A percentile compares a stretch with the other conserved stretches of the same genome.
phyloP scores from a whole-genome alignment of 768 basidiomycete species.

The Cystobasidiopsis lactophilus region DNA sequence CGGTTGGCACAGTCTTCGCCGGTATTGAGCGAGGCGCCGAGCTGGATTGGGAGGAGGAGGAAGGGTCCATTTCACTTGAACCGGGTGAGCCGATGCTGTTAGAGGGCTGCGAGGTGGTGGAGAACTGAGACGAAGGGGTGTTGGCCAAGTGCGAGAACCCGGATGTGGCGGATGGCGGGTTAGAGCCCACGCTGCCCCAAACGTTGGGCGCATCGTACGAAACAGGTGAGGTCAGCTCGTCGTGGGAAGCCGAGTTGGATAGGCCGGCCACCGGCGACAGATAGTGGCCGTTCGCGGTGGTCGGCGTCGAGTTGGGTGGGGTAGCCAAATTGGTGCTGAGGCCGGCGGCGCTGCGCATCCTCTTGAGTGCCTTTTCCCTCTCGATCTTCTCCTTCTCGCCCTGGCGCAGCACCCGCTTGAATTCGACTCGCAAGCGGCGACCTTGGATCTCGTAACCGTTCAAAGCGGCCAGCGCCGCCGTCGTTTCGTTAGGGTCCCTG shows the following conservation, averaged over 20 bases:
- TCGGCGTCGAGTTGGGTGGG: too few relatives aligned
- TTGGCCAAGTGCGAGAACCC: background rate
- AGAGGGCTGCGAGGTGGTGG: background rate
- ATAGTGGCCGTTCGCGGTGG: too few relatives aligned
- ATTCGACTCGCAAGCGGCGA: slow-evolving; percentile 91
- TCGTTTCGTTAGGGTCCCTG: slow-evolving; percentile 69
- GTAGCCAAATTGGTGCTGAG: background rate
- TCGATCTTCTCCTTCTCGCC: slow-evolving; percentile 98
- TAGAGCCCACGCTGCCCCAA: too few relatives aligned
- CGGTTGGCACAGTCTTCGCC: background rate
- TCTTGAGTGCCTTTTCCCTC: slow-evolving; percentile 86
- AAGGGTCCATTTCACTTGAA: background rate
- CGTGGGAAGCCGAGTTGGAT: too few relatives aligned
- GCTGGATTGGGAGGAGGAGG: background rate
- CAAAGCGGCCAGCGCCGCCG: slow-evolving; percentile 81
- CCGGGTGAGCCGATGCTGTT: background rate
- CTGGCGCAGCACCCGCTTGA: slow-evolving; percentile 97
- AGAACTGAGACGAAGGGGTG: background rate
- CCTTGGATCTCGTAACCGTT: slow-evolving; percentile 94
- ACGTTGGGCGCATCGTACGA: too few relatives aligned
- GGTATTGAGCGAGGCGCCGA: background rate
- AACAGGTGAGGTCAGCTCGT: too few relatives aligned
- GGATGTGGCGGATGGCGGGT: too few relatives aligned
- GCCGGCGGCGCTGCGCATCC: slow-evolving; percentile 42
- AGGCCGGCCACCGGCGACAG: too few relatives aligned